A percentile compares a stretch with the other conserved stretches of the same genome.
Evolutionary conservation across 2,329 filamentous ascomycete genomes (phyloP).

Genomic region (Tolypocladium ovalisporum): DNA sequence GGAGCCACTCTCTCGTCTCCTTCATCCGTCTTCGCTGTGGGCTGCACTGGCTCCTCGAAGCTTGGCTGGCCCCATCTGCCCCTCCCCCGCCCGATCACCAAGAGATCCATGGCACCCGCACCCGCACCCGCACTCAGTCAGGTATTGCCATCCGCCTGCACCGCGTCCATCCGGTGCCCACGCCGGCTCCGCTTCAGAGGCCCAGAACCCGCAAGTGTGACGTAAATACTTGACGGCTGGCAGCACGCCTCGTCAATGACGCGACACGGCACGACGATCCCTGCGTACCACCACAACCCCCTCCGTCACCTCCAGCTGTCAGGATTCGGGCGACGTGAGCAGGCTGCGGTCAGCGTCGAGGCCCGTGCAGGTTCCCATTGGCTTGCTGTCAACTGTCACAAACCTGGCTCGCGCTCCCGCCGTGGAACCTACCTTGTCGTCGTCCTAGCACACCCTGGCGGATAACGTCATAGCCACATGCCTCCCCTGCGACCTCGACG

Average conservation of each 20-base stretch:
- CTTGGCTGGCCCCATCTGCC: background rate
- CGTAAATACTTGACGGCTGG: background rate
- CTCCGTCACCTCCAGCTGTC: background rate
- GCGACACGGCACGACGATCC: background rate
- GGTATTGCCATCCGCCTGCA: background rate
- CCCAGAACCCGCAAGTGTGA: background rate
- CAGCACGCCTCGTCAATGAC: background rate
- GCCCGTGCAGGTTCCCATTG: background rate
- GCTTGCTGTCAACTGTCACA: background rate
- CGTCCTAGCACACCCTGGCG: no score
- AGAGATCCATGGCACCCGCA: no score
- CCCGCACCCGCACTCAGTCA: background rate
- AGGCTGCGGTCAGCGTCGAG: background rate
- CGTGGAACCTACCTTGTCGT: no score
- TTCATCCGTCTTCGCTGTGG: no score
- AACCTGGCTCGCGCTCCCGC: background rate
- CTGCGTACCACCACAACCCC: background rate
- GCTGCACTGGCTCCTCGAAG: background rate
- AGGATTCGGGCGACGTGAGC: background rate
- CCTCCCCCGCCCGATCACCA: background rate
- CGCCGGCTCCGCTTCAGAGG: background rate
- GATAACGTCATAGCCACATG: no score
- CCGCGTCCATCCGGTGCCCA: background rate
- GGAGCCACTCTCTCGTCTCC: background rate
- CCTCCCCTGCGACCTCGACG: no score